Base-by-base conservation (phyloP, 2,329 filamentous ascomycete genomes). In the Diaporthe sp. region DNA sequence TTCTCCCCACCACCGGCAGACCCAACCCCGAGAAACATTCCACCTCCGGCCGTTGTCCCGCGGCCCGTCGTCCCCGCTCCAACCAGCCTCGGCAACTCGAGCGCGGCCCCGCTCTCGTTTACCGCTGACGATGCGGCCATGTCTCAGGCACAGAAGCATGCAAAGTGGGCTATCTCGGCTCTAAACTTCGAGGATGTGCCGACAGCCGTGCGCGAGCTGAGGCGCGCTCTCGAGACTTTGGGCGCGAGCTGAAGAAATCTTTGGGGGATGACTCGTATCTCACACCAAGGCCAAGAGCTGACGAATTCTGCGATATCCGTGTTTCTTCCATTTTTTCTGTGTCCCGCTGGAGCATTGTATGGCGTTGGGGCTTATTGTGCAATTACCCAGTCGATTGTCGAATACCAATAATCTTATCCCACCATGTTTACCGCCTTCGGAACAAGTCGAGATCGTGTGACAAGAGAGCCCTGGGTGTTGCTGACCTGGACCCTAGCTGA, bases 141-240 rank as follows among this genome's bases (percentile, higher is more conserved):
- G 49, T 87, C 91, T 49, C 90, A 92, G 79, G 96, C 97, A 6
- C 95, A 98, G 83, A 99, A 98, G 82, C 97, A 98, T 85, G 96
- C 96, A 2, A 95, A 95, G 80, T 99, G 95, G 95, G 97, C 97
- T 0, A 98, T 98, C 57, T 98, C 96, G 15, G 97, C 97, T 0
- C 86, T 99, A 65, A 98, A 98, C 80, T 99, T 99, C 84, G 97
- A 99, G 79, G 97, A 99, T 82, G 94, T 98, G 2, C 89, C 93
- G 1, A 99, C 97, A 0, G 97, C 97, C 0, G 92, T 98, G 6
- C 92, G 93, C 80, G 96, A 99, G 82, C 83, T 99, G 77, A 91
- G 91, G 71, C 92, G 91, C 75, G 97, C 97, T 4, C 85, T 99
- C 77, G 87, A 90, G 74, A 85, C 88, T 25, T 85, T 98, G 67